Evolutionary conservation across 2,329 filamentous ascomycete genomes (phyloP).

Genomic region (Diplodia intermedia): DNA sequence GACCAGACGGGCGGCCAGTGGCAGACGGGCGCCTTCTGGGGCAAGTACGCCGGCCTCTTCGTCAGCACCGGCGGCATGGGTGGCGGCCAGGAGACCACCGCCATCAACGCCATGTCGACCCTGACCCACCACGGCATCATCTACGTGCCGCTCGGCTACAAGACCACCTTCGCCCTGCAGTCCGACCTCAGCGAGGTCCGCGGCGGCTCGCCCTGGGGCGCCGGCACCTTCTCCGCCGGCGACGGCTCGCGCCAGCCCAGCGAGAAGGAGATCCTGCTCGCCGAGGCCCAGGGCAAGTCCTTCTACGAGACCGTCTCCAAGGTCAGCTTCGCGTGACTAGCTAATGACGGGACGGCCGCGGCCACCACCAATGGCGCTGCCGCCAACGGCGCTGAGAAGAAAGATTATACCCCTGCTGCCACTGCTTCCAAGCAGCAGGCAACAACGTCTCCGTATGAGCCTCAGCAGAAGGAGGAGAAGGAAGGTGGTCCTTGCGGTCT

Average conservation of each 20-base stretch:
- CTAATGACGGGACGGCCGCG: conserved; percentile 56
- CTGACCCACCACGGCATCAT: conserved; percentile 92
- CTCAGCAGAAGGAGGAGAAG: conserved; percentile 54
- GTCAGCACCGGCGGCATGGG: conserved; percentile 85
- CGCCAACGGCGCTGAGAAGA: conserved; percentile 36
- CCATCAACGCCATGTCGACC: conserved; percentile 80
- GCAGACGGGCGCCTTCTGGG: conserved; percentile 75
- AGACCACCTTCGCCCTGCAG: conserved; percentile 74
- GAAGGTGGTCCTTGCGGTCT: conserved; percentile 76
- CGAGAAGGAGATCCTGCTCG: conserved; percentile 77
- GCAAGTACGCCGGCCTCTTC: conserved; percentile 93
- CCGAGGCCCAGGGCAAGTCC: conserved; percentile 79
- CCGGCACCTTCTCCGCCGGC: conserved; percentile 80
- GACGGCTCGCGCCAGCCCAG: conserved; percentile 87
- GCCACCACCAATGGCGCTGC: conserved; percentile 35
- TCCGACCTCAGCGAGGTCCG: conserved; percentile 78
- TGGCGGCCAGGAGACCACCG: conserved; percentile 95
- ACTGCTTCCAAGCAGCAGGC: conserved; percentile 33
- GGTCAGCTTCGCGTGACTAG: conserved; percentile 77
- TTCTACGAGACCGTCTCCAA: conserved; percentile 83
- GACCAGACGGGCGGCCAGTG: conserved; percentile 89
- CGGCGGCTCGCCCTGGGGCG: conserved; percentile 90
- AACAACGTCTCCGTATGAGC: conserved; percentile 41
- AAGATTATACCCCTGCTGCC: conserved; percentile 39
- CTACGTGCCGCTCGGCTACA: conserved; percentile 95